These are phyloP conservation scores for Claviceps africana DNA, from an alignment of 2,329 filamentous ascomycete genomes.

Conservation along the genomic window DNA sequence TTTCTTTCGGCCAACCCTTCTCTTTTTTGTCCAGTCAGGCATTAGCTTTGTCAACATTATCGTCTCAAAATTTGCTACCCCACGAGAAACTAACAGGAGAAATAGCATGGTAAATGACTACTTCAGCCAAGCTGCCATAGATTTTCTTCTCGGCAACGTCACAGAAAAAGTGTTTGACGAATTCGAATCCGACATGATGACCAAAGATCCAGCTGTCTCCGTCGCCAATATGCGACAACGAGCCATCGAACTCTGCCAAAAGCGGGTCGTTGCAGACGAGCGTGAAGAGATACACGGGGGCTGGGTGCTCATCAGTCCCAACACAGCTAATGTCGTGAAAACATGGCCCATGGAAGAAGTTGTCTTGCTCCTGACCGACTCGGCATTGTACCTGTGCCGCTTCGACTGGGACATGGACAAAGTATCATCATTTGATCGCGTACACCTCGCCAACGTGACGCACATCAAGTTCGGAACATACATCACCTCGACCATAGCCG, in stretches of 20 bases:
- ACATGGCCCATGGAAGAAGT: slow-evolving; percentile 74
- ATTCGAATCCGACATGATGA: slow-evolving; percentile 89
- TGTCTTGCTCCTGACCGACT: slow-evolving; percentile 73
- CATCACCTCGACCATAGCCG: slow-evolving; percentile 74
- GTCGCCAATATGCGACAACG: slow-evolving; percentile 71
- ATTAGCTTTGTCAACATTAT: no score
- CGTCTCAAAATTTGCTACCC: not conserved
- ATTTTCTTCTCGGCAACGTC: slow-evolving; percentile 84
- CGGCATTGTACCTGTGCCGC: slow-evolving; percentile 73
- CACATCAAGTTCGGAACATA: slow-evolving; percentile 72
- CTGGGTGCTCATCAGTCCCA: slow-evolving; percentile 77
- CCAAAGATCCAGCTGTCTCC: slow-evolving; percentile 78
- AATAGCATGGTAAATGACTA: slow-evolving; percentile 93
- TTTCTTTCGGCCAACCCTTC: no score
- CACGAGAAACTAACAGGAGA: slow-evolving; percentile 6
- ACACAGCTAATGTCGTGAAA: slow-evolving; percentile 51
- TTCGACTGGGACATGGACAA: slow-evolving; percentile 96
- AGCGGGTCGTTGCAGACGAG: slow-evolving; percentile 73
- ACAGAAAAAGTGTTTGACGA: slow-evolving; percentile 79
- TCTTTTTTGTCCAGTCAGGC: no score
- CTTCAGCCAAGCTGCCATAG: slow-evolving; percentile 88
- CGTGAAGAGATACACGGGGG: slow-evolving; percentile 74
- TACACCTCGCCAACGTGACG: slow-evolving; percentile 60
- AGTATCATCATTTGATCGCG: slow-evolving; percentile 78
- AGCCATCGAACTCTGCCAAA: slow-evolving; percentile 78